Base-by-base conservation (phyloP, 1,284 basidiomycete species). In the Tetrapyrgos nigripes region DNA sequence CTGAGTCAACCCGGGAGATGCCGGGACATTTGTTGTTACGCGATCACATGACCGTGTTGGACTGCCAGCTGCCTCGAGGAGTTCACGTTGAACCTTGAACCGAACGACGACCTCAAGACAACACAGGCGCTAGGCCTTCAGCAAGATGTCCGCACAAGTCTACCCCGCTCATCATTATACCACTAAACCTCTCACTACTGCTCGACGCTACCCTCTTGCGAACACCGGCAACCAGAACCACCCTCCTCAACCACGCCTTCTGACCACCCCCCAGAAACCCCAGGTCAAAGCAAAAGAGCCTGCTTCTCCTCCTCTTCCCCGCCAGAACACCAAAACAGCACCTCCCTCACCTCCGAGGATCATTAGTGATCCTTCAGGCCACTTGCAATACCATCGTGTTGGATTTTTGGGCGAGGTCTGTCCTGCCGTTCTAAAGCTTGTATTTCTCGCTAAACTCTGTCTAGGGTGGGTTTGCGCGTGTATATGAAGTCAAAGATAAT, bases 381-480 rank as follows among this genome's bases (percentile, higher is more conserved):
- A 81, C 21, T 62, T 85, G 49, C 79, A 86, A 52, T 92, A 89
- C 65, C 78, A 82, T 31, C 82, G 93, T 49, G 83, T 93, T 21
- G 91, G 90, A 21, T 92, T 96, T 70, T 76, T 96, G 47, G 94
- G 94, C 67, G 94, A 96, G 86, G 93, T 94, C 65, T 56, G 87
- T 77, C n/a, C n/a, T 21, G 11, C 31, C 40, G 17, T 14, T 57
- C 63, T 21, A 29, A 14, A 19, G 28, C 24, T 23, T 49, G 17
- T 19, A 28, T n/a, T n/a, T 40, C 45, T 17, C 21, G 6, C 11
- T 53, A 28, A 53, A 50, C 52, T 60, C 33, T 55, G 17, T 23
- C 19, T 62, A 95, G 92, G 94, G 94, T 65, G 94, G 94, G 1
- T 96, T 96, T 70, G 94, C 94, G 4, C 84, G 94, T 51, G 94